Evolutionary conservation across 78 protist genomes (phyloP).

Genomic region (Speleostelium caveatum): DNA sequence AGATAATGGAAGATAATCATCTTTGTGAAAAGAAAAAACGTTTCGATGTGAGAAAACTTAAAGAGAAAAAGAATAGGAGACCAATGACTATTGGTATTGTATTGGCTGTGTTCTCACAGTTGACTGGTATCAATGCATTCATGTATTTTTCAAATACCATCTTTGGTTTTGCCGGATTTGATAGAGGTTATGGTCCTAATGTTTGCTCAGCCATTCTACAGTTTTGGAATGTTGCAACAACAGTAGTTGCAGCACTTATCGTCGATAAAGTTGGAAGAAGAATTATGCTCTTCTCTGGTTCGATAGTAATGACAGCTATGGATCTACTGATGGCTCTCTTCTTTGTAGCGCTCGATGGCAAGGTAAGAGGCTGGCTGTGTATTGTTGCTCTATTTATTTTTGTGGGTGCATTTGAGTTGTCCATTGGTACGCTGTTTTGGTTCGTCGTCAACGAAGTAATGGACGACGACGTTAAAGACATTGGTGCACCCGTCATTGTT

Average conservation of each 20-base stretch:
- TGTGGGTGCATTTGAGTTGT: constrained; percentile 57
- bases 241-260: constrained; percentile 25
- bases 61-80: constrained; percentile 5
- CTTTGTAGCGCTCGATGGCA: constrained; percentile 33
- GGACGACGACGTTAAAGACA: constrained; percentile 46
- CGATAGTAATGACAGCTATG: constrained; percentile 36
- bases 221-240: constrained; percentile 61
- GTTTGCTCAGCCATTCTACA: constrained; percentile 47
- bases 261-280: constrained; percentile 69
- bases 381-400: constrained; percentile 53
- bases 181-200: constrained; percentile 41
- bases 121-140: constrained; percentile 76
- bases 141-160: constrained; percentile 58
- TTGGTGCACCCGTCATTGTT: constrained; percentile 73
- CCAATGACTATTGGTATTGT: constrained; percentile 55
- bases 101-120: constrained; percentile 21
- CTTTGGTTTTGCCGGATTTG: constrained; percentile 37
- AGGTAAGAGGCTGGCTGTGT: constrained; percentile 50
- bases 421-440: constrained; percentile 74
- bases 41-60: not conserved
- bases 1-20: not conserved
- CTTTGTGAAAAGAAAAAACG: not conserved
- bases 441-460: constrained; percentile 70
- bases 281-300: constrained; percentile 44
- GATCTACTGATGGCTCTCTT: constrained; percentile 40